These are phyloP conservation scores for Zygotorulaspora chibaensis DNA, from an alignment of 805 yeast species.

Conservation along the genomic window DNA sequence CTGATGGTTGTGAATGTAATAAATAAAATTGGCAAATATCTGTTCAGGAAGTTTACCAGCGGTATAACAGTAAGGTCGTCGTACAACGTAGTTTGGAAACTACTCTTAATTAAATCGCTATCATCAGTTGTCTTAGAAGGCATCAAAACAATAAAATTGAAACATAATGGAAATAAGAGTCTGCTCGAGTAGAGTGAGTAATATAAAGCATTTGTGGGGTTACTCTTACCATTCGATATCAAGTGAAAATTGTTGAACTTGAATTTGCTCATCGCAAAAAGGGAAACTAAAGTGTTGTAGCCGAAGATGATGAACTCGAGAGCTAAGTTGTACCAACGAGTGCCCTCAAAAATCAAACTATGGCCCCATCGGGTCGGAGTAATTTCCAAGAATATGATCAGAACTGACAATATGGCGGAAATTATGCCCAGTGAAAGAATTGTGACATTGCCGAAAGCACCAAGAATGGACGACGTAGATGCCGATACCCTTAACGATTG, in stretches of 20 bases:
- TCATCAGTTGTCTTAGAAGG: constrained; percentile 14
- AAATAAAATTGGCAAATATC: constrained; percentile 28
- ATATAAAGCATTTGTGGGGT: constrained; percentile 32
- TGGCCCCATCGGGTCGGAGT: constrained; percentile 28
- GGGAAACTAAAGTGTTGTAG: constrained; percentile 28
- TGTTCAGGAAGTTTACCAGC: constrained; percentile 26
- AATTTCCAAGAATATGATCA: constrained; percentile 24
- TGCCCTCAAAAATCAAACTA: constrained; percentile 21
- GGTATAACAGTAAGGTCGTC: constrained; percentile 29
- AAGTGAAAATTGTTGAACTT: constrained; percentile 33
- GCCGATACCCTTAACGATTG: constrained; percentile 14
- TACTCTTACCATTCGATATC: constrained; percentile 32
- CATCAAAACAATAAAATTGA: constrained; percentile 31
- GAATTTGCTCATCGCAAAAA: constrained; percentile 33
- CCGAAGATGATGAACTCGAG: constrained; percentile 24
- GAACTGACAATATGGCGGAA: constrained; percentile 16
- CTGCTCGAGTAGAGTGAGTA: constrained; percentile 34
- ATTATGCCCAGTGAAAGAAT: constrained; percentile 13
- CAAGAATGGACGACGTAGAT: constrained; percentile 10
- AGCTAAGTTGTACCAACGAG: constrained; percentile 21
- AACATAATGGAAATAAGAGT: constrained; percentile 33
- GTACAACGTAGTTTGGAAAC: constrained; percentile 27
- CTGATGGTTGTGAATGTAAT: constrained; percentile 25
- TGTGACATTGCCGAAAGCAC: constrained; percentile 5
- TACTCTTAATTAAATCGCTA: constrained; percentile 14